phyloP scores from a whole-genome alignment of 2,329 filamentous ascomycete species.

The Dothidotthia symphoricarpi region DNA sequence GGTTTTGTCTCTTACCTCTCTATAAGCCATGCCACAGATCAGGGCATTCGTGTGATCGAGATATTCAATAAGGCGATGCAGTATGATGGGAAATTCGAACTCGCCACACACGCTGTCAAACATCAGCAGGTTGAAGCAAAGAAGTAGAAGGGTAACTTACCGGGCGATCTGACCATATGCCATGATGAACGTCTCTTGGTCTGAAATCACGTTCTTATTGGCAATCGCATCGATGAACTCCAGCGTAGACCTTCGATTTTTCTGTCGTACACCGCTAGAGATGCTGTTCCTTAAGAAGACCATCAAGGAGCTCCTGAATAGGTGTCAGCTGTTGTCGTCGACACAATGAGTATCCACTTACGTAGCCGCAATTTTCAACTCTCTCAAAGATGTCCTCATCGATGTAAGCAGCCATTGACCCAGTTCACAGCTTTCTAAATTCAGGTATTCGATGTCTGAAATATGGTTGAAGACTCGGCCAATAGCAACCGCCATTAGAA shows the following conservation, averaged over 20 bases:
- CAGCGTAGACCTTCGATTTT: slow-evolving; percentile 69
- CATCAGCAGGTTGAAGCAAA: slow-evolving; percentile 6
- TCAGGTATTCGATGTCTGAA: slow-evolving; percentile 57
- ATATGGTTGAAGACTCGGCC: slow-evolving; percentile 69
- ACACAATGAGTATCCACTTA: slow-evolving; percentile 37
- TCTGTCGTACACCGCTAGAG: slow-evolving; percentile 50
- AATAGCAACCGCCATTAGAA: slow-evolving; percentile 47
- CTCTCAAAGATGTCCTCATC: slow-evolving; percentile 78
- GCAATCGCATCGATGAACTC: slow-evolving; percentile 70
- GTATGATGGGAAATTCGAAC: slow-evolving; percentile 80
- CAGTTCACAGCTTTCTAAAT: slow-evolving; percentile 64
- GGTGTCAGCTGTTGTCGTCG: background rate
- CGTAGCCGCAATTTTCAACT: slow-evolving; percentile 79
- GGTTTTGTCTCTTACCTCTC: slow-evolving; percentile 57
- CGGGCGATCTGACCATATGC: slow-evolving; percentile 82
- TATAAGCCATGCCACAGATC: slow-evolving; percentile 76
- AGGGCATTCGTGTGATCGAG: slow-evolving; percentile 79
- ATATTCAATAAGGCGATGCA: slow-evolving; percentile 82
- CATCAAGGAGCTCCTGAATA: slow-evolving; percentile 59
- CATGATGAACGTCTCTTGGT: slow-evolving; percentile 82
- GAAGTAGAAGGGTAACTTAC: slow-evolving; percentile 42
- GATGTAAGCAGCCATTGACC: slow-evolving; percentile 82
- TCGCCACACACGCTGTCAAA: slow-evolving; percentile 63
- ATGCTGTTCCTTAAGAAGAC: slow-evolving; percentile 60
- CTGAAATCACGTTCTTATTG: slow-evolving; percentile 62